Evolutionary conservation across 1,284 basidiomycete genomes (phyloP).

Genomic region (Omphalotus olearius): DNA sequence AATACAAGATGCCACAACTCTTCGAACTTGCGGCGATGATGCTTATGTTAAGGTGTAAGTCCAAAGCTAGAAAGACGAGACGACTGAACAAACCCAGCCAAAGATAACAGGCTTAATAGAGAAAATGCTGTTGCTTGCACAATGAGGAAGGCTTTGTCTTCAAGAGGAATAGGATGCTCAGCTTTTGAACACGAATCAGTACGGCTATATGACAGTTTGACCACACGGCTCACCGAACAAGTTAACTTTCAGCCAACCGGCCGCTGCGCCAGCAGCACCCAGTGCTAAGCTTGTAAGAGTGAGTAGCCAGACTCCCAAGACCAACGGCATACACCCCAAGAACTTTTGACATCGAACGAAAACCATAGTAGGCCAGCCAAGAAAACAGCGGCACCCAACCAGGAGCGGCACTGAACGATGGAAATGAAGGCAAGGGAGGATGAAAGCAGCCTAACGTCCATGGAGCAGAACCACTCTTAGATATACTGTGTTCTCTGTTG

Average conservation of each 20-base stretch:
- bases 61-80: neutral
- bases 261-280: conserved; percentile 11
- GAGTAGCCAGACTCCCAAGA: conserved; percentile 14
- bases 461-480: neutral
- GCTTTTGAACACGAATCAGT: neutral
- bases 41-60: neutral
- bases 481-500: neutral
- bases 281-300: conserved; percentile 11
- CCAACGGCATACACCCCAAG: conserved; percentile 12
- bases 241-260: conserved; percentile 14
- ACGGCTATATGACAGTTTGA: neutral
- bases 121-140: conserved; percentile 14
- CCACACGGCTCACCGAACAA: conserved; percentile 6
- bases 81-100: conserved; percentile 10
- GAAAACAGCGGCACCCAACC: conserved; percentile 10
- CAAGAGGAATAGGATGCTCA: conserved; percentile 10
- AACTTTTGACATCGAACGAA: conserved; percentile 14
- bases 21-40: conserved; percentile 8
- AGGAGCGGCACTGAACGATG: conserved; percentile 4
- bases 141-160: conserved; percentile 13
- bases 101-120: conserved; percentile 13
- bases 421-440: neutral
- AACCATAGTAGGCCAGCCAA: conserved; percentile 12
- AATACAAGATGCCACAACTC: conserved; percentile 7
- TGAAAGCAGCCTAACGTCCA: neutral